phyloP scores from a whole-genome alignment of 805 yeast genomes.

The Tetrapisispora arboricola region DNA sequence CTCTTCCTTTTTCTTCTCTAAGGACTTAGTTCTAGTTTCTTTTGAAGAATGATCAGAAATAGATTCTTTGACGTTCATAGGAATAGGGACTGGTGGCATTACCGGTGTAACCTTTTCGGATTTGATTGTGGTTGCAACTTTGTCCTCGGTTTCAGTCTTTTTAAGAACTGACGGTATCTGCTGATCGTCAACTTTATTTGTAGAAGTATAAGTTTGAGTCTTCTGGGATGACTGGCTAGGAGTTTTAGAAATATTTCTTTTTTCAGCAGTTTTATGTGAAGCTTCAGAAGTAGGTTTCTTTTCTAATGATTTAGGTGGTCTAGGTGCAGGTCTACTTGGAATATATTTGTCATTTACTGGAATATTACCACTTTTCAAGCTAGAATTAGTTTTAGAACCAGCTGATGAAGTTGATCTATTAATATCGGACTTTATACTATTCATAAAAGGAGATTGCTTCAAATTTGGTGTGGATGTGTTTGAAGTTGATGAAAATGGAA shows the following conservation, averaged over 20 bases:
- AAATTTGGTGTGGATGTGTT: conserved; percentile 5
- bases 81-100: conserved; percentile 26
- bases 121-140: conserved; percentile 1
- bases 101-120: not conserved
- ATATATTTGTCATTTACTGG: conserved; percentile 33
- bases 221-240: conserved; percentile 4
- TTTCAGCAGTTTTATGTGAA: conserved; percentile 5
- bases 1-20: conserved; percentile 65
- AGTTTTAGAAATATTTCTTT: not conserved
- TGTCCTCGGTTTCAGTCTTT: not conserved
- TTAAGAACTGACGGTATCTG: conserved; percentile 20
- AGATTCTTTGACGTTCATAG: conserved; percentile 20
- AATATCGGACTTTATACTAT: not conserved
- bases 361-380: not conserved
- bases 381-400: not conserved
- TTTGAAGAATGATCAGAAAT: conserved; percentile 12
- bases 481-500: conserved; percentile 5
- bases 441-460: conserved; percentile 2
- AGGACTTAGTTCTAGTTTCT: conserved; percentile 14
- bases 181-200: conserved; percentile 16
- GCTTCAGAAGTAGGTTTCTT: not conserved
- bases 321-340: conserved; percentile 62
- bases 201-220: conserved; percentile 9
- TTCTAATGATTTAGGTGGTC: conserved; percentile 34
- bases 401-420: conserved; percentile 1